Percentiles rank a stretch among this genome's conserved stretches.
phyloP scores from a whole-genome alignment of 768 basidiomycete genomes.

The Tremella mesenterica region DNA sequence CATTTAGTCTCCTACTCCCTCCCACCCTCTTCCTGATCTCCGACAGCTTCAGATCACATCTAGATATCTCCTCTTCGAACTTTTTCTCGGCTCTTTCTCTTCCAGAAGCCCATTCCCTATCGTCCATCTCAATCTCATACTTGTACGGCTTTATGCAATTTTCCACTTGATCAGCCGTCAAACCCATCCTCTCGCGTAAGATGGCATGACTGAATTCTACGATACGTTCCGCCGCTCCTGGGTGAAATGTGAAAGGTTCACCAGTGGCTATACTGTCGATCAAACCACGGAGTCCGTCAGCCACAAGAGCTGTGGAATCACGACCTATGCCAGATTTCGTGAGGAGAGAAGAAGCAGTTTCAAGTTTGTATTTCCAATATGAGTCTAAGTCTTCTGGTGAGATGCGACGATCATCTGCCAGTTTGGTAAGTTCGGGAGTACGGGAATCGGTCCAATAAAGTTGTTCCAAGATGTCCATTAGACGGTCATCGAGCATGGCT shows the following conservation, averaged over 20 bases:
- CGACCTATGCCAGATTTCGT: slow-evolving; percentile 95
- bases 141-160: slow-evolving; percentile 99
- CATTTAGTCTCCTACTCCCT: slow-evolving; percentile 66
- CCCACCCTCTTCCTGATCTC: slow-evolving; percentile 85
- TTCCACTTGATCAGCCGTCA: slow-evolving; percentile 98
- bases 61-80: slow-evolving; percentile 70
- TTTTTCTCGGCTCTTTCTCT: slow-evolving; percentile 64
- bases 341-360: slow-evolving; percentile 81
- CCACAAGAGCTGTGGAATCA: slow-evolving; percentile 86
- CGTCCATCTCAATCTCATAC: slow-evolving; percentile 92
- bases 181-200: slow-evolving; percentile 78
- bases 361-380: slow-evolving; percentile 94
- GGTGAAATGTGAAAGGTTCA: slow-evolving; percentile 89
- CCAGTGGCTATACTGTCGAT: slow-evolving; percentile 80
- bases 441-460: slow-evolving; percentile 94
- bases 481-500: slow-evolving; percentile 85
- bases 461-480: slow-evolving; percentile 94
- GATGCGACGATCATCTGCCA: slow-evolving; percentile 63
- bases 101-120: slow-evolving; percentile 83
- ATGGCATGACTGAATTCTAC: slow-evolving; percentile 88
- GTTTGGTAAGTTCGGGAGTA: slow-evolving; percentile 60
- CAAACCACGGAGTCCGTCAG: slow-evolving; percentile 78
- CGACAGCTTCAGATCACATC: slow-evolving; percentile 78
- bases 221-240: slow-evolving; percentile 76
- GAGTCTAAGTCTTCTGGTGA: slow-evolving; percentile 67